Evolutionary conservation across 805 yeast species (phyloP).

Genomic region (Starmera caribaea): DNA sequence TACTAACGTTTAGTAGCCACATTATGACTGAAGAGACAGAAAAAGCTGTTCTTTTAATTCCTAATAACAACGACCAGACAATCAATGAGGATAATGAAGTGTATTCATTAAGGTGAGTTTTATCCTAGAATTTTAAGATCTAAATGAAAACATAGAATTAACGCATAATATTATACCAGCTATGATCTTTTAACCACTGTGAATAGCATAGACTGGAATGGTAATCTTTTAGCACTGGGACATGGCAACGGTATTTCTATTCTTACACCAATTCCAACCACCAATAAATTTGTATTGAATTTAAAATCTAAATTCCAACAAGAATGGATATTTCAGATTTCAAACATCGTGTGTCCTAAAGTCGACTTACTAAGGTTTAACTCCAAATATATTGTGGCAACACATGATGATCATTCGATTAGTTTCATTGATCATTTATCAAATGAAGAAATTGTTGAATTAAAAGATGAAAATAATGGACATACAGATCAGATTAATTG

Average conservation of each 20-base stretch:
- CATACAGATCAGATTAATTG: conserved; percentile 20
- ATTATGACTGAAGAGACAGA: too few relatives aligned
- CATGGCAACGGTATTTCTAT: conserved; percentile 14
- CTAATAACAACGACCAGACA: too few relatives aligned
- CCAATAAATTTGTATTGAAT: conserved; percentile 13
- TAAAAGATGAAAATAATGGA: conserved; percentile 6
- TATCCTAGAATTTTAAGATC: not conserved
- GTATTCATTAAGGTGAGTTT: conserved; percentile 13
- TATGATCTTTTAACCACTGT: conserved; percentile 13
- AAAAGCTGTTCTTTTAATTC: too few relatives aligned
- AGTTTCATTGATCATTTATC: conserved; percentile 13
- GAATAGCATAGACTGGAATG: conserved; percentile 16
- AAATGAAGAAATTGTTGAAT: conserved; percentile 6
- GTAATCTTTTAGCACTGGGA: conserved; percentile 11
- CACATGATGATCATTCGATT: conserved; percentile 12
- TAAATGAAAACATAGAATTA: not conserved
- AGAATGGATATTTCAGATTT: conserved; percentile 16
- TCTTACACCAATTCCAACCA: conserved; percentile 14
- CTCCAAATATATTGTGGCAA: conserved; percentile 11
- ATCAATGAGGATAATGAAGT: conserved; percentile 10
- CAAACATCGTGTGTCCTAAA: conserved; percentile 5
- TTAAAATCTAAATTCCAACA: conserved; percentile 15
- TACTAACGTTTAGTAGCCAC: conserved; percentile 19
- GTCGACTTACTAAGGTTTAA: conserved; percentile 12
- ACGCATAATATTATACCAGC: not conserved